A percentile compares a stretch with the other conserved stretches of the same genome.
phyloP scores from a whole-genome alignment of 2,329 filamentous ascomycete genomes.

The Endothia cerciana region DNA sequence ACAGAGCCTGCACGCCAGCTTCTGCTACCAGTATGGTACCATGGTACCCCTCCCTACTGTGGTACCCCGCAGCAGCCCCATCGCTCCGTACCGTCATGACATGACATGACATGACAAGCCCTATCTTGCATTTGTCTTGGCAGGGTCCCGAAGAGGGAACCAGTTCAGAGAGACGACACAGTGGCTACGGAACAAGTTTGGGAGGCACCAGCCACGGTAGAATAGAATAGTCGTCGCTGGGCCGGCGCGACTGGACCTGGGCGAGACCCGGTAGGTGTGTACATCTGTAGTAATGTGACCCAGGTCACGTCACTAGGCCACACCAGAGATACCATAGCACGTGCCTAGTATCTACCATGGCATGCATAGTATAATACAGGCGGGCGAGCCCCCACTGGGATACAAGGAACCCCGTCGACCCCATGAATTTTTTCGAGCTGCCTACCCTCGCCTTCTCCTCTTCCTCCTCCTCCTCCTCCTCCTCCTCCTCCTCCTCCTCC shows the following conservation, averaged over 20 bases:
- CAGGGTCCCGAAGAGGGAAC: background rate
- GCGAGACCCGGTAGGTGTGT: background rate
- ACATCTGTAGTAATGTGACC: background rate
- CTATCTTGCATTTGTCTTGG: background rate
- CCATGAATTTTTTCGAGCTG: slow-evolving; percentile 9
- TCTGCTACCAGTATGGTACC: too few relatives aligned
- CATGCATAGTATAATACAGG: too few relatives aligned
- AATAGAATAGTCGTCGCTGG: background rate
- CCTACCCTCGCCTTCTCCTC: background rate
- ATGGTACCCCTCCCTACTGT: too few relatives aligned
- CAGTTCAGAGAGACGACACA: background rate
- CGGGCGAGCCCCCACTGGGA: background rate
- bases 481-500: background rate
- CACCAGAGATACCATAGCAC: too few relatives aligned
- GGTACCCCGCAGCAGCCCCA: background rate
- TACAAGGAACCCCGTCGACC: background rate
- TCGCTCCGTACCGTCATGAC: too few relatives aligned
- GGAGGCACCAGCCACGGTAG: background rate
- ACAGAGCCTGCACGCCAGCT: too few relatives aligned
- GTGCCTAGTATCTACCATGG: too few relatives aligned
- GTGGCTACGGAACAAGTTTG: background rate
- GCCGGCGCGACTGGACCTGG: background rate
- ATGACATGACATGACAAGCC: background rate
- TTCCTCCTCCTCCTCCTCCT: background rate
- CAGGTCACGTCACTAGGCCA: slow-evolving; percentile 6